Base-by-base conservation (phyloP, 1,284 basidiomycete species). In the Coniophora puteana region DNA sequence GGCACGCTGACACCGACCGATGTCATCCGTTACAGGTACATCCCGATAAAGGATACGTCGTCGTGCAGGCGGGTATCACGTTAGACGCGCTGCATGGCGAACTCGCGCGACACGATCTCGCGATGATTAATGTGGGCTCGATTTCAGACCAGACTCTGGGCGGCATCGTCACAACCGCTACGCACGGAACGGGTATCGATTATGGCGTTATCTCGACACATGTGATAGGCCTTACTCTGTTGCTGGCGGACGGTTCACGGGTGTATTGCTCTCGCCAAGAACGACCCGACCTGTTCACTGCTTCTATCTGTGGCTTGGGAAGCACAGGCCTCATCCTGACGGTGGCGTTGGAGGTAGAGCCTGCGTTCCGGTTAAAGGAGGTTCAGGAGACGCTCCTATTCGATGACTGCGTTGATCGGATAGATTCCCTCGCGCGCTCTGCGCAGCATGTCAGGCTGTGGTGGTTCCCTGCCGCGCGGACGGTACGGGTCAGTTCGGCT, bases 131-230 rank as follows among this genome's bases (percentile, higher is more conserved):
- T 62, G 75, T 98, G 47, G 96, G 96, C 29, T 95, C 93, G 29
- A 98, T 99, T 59, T 95, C 92, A 28, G 93, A 97, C 63, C 95
- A 98, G 65, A 93, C 93, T 3, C 76, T 99, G 48, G 94, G 79
- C n/a, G 95, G 95, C 24, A 80, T 94, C 49, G 77, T 99, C 56
- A 87, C 93, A 8, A 99, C 96, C 31, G 93, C 93, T 4, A 94
- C 94, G 0, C 95, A 99, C 68, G 95, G 95, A 37, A 85, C 89
- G 3, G 95, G 96, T 24, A 72, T 89, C 47, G 57, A 68, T 30
- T 94, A 81, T 63, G 83, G 84, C 41, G 88, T 93, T 50, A 76
- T 99, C 44, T 93, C 91, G 4, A 85, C 83, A 4, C 79, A 88
- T 52, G 90, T 95, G 28, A 73, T 79, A 44, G 80, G 83, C 5